Evolutionary conservation across 169 alveolate species (phyloP), one percentile per base, ranked within the genome.

Genomic region (Eimeria sp.): DNA sequence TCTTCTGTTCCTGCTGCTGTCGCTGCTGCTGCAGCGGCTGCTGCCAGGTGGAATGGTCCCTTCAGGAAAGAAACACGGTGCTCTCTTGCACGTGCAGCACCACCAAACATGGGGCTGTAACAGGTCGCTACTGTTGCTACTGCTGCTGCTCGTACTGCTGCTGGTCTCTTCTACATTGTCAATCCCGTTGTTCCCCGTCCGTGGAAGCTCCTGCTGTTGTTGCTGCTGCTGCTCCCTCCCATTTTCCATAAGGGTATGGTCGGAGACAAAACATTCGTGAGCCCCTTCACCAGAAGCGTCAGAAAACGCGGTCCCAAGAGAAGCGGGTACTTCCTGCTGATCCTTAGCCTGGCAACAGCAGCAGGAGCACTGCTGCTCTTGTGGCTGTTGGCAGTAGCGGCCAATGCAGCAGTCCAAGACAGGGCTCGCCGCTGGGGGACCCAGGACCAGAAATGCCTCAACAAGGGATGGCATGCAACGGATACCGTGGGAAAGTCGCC

Each of bases 401-500:
- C 76, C 91, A 30, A 83, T 30, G 75, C 91, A 83, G 76, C 76
- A 14, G 67, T 83, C 91, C 18, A 83, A 43, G 91, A 83, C 91
- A 34, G 91, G 91, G 57, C 43, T 30, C 63, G 76, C 91, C 73
- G 72, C 73, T 18, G 75, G 67, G 73, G 91, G 91, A 13, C 91
- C 91, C 40, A 83, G 91, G 34, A 83, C 27, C 75, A 83, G 91
- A 34, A 83, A 83, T 2, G 91, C 91, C 54, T 83, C 75, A 58
- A 58, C 91, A 34, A 83, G 91, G 6, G 91, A 83, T 25, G 91
- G 91, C 91, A 83, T 57, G 57, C 91, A 57, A 34, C 91, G 91
- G 54, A 58, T 14, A 83, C 30, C 9, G 76, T 76, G 57, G 9
- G 91, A 83, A 58, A 83, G 25, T 0, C 51, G 91, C 57, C 30